These are phyloP conservation scores for Ophiocordyceps polyrhachis-furcata DNA, from an alignment of 2,329 filamentous ascomycete species.

Conservation along the genomic window DNA sequence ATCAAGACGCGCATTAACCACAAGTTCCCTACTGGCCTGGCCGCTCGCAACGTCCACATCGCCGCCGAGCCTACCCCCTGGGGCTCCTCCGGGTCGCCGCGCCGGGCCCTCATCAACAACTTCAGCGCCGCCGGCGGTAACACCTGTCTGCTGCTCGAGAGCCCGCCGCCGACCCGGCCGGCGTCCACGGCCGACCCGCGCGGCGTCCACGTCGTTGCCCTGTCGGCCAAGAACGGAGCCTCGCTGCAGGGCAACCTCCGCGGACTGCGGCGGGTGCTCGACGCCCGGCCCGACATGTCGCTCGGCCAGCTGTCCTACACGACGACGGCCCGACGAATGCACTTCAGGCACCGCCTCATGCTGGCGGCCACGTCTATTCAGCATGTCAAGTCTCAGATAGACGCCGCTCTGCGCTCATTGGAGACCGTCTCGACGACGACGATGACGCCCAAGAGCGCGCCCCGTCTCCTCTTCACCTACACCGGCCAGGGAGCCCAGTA, in stretches of 20 bases:
- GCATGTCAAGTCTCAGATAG: no score
- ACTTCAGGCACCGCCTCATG: conserved; percentile 29
- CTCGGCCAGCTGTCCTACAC: conserved; percentile 48
- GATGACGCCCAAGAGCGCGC: no score
- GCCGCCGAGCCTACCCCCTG: conserved; percentile 33
- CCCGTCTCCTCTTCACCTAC: conserved; percentile 26
- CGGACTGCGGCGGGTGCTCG: conserved; percentile 33
- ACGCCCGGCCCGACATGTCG: conserved; percentile 26
- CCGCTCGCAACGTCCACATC: conserved; percentile 39
- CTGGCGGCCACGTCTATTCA: no score
- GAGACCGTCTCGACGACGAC: no score
- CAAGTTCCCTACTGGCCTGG: conserved; percentile 36
- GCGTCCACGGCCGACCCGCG: conserved; percentile 32
- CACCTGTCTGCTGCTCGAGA: conserved; percentile 22
- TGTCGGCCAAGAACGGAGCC: conserved; percentile 38
- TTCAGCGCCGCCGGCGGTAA: conserved; percentile 57
- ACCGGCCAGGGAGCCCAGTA: conserved; percentile 25
- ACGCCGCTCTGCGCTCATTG: no score
- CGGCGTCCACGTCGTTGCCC: conserved; percentile 34
- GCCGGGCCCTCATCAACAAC: conserved; percentile 43
- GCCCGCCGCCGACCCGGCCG: conserved; percentile 19
- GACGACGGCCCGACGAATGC: conserved; percentile 45
- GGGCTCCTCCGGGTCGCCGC: conserved; percentile 19
- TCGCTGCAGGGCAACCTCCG: conserved; percentile 41
- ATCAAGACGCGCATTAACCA: conserved; percentile 47